Evolutionary conservation across 306 rosid species (phyloP).

Genomic region (Quercus parvula): DNA sequence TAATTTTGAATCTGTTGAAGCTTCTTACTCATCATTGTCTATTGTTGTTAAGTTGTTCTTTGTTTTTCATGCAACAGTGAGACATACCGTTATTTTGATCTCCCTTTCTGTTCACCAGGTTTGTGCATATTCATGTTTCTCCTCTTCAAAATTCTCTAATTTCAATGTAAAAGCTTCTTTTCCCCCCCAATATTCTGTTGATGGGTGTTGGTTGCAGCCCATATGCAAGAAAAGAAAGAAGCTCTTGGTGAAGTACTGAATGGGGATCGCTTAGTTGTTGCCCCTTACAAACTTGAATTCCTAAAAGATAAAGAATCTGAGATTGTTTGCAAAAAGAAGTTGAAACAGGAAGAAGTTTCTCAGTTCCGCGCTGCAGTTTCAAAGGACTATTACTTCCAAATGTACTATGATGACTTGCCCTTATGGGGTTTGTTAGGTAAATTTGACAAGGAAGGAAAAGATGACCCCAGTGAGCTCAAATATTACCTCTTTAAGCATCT

Average conservation of each 20-base stretch:
- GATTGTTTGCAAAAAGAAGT: conserved; percentile 30
- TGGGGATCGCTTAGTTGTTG: conserved; percentile 45
- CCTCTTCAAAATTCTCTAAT: neutral
- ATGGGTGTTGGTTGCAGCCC: conserved; percentile 27
- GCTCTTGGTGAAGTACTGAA: conserved; percentile 54
- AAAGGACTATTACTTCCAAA: conserved; percentile 47
- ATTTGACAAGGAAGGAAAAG: conserved; percentile 34
- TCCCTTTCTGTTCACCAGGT: conserved; percentile 55
- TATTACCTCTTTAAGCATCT: conserved; percentile 34
- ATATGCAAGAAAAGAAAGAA: conserved; percentile 47
- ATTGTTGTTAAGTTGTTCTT: neutral
- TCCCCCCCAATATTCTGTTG: neutral
- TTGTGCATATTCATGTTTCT: conserved; percentile 14
- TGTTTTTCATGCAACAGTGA: conserved; percentile 37
- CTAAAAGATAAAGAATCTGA: conserved; percentile 30
- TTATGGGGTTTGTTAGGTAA: conserved; percentile 54
- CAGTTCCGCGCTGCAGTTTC: conserved; percentile 40
- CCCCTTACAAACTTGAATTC: conserved; percentile 43
- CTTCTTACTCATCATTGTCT: conserved; percentile 9
- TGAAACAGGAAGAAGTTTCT: conserved; percentile 36
- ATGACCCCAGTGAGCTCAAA: conserved; percentile 21
- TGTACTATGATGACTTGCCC: conserved; percentile 55
- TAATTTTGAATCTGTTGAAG: neutral
- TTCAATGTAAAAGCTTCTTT: neutral
- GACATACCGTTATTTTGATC: conserved; percentile 48